Evolutionary conservation across 768 basidiomycete species (phyloP).

Genomic region (Kondoa malvinella): DNA sequence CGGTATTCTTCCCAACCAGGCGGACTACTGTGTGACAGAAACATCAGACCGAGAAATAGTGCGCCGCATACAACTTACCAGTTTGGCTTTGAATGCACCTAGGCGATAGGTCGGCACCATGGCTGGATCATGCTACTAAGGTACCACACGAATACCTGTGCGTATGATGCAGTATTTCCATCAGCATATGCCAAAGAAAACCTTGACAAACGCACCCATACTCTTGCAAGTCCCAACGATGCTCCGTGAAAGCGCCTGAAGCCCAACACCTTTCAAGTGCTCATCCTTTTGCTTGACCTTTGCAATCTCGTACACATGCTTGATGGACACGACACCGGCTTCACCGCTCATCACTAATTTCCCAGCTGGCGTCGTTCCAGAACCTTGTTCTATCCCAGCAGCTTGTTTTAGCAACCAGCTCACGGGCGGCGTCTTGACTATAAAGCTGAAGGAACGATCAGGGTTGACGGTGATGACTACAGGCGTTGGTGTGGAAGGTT

Average conservation of each 20-base stretch:
- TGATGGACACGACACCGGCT: conserved; percentile 63
- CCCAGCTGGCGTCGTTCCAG: conserved; percentile 53
- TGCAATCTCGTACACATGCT: conserved; percentile 97
- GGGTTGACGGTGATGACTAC: conserved; percentile 86
- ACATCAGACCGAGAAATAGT: no score
- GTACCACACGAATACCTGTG: background rate
- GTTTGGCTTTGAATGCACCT: no score
- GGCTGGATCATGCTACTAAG: background rate
- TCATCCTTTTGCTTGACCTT: conserved; percentile 88
- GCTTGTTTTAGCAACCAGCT: conserved; percentile 80
- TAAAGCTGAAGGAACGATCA: conserved; percentile 85
- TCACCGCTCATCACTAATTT: conserved; percentile 26
- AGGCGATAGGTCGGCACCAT: no score
- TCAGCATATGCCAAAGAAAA: background rate
- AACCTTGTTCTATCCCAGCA: conserved; percentile 76
- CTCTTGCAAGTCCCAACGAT: conserved; percentile 76
- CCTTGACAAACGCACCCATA: conserved; percentile 39
- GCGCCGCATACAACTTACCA: no score
- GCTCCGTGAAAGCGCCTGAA: conserved; percentile 75
- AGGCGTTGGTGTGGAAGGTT: conserved; percentile 68
- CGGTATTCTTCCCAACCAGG: no score
- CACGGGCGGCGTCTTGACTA: conserved; percentile 73
- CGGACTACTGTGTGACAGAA: no score
- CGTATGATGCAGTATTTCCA: background rate
- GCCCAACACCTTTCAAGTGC: conserved; percentile 60